Conservation (phyloP, 257 asterid species). For the Solanum pinnatisectum region DNA sequence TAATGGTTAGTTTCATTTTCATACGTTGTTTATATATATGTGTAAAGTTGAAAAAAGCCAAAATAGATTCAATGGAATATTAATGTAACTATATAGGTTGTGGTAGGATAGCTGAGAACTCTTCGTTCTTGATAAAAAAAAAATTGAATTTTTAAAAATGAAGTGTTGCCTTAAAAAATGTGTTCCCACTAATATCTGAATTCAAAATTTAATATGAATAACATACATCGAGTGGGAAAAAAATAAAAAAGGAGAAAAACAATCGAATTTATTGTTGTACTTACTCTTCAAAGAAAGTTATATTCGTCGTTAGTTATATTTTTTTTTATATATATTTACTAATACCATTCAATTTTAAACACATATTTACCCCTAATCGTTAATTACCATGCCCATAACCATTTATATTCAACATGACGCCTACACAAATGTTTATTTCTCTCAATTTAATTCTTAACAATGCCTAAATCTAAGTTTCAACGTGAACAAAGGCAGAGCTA, state of each 20-base stretch:
- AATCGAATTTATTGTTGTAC: not conserved
- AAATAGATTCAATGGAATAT: not conserved
- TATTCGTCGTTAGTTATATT: not conserved
- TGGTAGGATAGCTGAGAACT: not conserved
- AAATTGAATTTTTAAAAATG: too few relatives aligned
- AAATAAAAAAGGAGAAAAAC: not conserved
- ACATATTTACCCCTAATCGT: not conserved
- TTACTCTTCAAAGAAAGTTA: not conserved
- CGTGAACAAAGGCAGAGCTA: not conserved
- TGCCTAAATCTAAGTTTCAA: not conserved
- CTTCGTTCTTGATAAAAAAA: not conserved
- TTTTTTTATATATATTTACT: too few relatives aligned
- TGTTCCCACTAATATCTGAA: not conserved
- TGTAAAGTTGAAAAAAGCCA: not conserved
- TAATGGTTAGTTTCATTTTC: not conserved
- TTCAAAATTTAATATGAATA: too few relatives aligned
- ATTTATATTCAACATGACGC: not conserved
- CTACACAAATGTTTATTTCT: not conserved
- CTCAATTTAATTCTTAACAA: not conserved
- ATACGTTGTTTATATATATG: not conserved
- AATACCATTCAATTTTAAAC: not conserved
- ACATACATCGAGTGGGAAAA: fast-evolving
- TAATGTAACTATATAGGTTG: not conserved
- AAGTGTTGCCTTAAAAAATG: not conserved
- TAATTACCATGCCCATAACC: not conserved